These are phyloP conservation scores for Fusarium nanum DNA, from an alignment of 2,329 filamentous ascomycete species.

Conservation along the genomic window DNA sequence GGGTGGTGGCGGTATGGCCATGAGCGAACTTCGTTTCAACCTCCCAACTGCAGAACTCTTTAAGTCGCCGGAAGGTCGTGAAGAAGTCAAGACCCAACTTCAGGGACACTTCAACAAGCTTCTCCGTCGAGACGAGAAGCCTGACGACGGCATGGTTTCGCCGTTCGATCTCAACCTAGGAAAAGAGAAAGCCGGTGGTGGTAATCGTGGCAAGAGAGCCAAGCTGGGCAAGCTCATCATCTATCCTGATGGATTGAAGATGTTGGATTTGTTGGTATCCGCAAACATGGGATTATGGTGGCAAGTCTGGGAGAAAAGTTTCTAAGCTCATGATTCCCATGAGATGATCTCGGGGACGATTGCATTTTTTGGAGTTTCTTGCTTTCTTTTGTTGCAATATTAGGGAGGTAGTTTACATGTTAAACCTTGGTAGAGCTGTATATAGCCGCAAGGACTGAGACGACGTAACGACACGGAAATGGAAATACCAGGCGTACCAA, in stretches of 20 bases:
- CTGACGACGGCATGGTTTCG: slow-evolving; percentile 54
- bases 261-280: slow-evolving; percentile 92
- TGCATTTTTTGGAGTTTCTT: slow-evolving; percentile 28
- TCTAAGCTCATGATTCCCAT: slow-evolving; percentile 38
- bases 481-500: slow-evolving; percentile 21
- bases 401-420: slow-evolving; percentile 9
- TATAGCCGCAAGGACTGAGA: slow-evolving; percentile 29
- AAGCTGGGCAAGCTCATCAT: slow-evolving; percentile 96
- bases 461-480: slow-evolving; percentile 34
- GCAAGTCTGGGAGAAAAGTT: slow-evolving; percentile 79
- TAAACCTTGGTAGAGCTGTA: slow-evolving; percentile 27
- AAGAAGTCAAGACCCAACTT: slow-evolving; percentile 50
- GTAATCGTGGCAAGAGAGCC: slow-evolving; percentile 84
- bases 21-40: slow-evolving; percentile 93
- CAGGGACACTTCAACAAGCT: slow-evolving; percentile 60
- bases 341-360: background rate
- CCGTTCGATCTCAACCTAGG: slow-evolving; percentile 80
- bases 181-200: slow-evolving; percentile 85
- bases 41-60: slow-evolving; percentile 72
- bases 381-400: background rate
- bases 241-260: slow-evolving; percentile 89
- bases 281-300: slow-evolving; percentile 95
- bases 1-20: slow-evolving; percentile 42
- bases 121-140: slow-evolving; percentile 51
- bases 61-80: slow-evolving; percentile 50